Base-by-base conservation (phyloP, 179 eudicot genomes). In the Silene vulgaris region DNA sequence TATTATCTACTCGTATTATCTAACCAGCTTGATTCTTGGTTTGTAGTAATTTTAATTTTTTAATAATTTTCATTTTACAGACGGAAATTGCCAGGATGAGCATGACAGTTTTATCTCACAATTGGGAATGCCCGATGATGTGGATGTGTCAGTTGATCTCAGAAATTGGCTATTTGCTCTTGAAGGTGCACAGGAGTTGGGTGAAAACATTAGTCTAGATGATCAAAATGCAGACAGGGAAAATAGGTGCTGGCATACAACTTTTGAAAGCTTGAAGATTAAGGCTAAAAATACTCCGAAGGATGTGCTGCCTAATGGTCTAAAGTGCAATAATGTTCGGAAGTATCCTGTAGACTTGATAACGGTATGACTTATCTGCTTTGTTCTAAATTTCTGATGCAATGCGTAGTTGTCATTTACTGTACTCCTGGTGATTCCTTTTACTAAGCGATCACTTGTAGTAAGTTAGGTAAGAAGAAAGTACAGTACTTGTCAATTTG, bases 141-240 rank as follows among this genome's bases (percentile, higher is more conserved):
- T 92, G 79, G 93, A 92, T 75, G 79, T 95, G 76, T 87, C 87
- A 17, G 74, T 95, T 78, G 90, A 89, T 82, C 83, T 95, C 20
- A 85, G 85, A 80, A 88, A 95, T 79, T 95, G 99, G 99, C 72
- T 92, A 74, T 89, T 95, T 88, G 97, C 99, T 71, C 95, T 95
- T 68, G 97, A 95, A 85, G 96, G 99, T 76, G 91, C 87, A 61
- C 83, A 90, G 65, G 90, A 89, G 68, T 76, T 83, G 79, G 69
- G 81, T 78, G 88, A 86, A 77, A 82, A 74, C 71, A 48, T 73
- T 75, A 75, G 76, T 79, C 64, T 85, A 69, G 74, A 81, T 54
- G 66, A 80, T 72, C 59, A 71, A 71, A 78, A 71, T 79, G 75
- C 81, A 75, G 78, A 67, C 74, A 86, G 99, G 84, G 97, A 90